phyloP scores from a whole-genome alignment of 768 basidiomycete species.

The Russula vinacea region DNA sequence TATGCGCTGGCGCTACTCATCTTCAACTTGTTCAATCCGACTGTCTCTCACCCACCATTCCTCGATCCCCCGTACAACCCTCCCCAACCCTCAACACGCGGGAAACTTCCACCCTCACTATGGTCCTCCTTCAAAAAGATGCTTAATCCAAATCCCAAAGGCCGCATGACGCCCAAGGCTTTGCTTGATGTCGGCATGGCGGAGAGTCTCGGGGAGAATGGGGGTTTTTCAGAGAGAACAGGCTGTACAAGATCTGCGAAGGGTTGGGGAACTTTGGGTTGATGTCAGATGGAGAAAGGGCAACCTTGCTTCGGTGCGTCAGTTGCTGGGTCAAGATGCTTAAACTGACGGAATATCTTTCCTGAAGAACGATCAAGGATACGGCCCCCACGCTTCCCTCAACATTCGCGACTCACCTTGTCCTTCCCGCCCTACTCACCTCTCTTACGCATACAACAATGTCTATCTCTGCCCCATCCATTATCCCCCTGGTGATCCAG shows the following conservation, averaged over 20 bases:
- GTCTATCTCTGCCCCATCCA: slow-evolving; percentile 60
- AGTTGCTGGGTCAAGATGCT: not conserved
- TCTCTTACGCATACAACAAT: slow-evolving; percentile 75
- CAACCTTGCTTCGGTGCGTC: slow-evolving; percentile 59
- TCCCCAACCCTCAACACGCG: slow-evolving; percentile 71
- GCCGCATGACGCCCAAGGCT: slow-evolving; percentile 66
- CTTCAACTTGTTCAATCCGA: slow-evolving; percentile 83
- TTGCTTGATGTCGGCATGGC: slow-evolving; percentile 83
- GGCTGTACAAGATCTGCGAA: slow-evolving; percentile 77
- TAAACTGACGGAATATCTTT: not conserved
- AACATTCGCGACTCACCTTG: slow-evolving; percentile 78
- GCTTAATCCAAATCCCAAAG: slow-evolving; percentile 83
- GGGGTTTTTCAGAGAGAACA: slow-evolving; percentile 83
- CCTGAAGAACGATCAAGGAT: slow-evolving; percentile 70
- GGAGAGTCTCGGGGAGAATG: slow-evolving; percentile 51
- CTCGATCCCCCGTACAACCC: slow-evolving; percentile 76
- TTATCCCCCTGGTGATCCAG: slow-evolving; percentile 81
- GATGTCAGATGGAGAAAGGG: slow-evolving; percentile 77
- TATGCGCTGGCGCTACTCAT: slow-evolving; percentile 87
- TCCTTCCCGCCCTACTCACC: slow-evolving; percentile 80
- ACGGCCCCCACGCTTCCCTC: slow-evolving; percentile 75
- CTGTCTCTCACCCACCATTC: slow-evolving; percentile 59
- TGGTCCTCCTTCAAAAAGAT: slow-evolving; percentile 85
- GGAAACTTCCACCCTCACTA: slow-evolving; percentile 66
- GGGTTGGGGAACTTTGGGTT: slow-evolving; percentile 85